Conservation (phyloP, 1,139 yeast species). For the Trichomonascaceae sp. region DNA sequence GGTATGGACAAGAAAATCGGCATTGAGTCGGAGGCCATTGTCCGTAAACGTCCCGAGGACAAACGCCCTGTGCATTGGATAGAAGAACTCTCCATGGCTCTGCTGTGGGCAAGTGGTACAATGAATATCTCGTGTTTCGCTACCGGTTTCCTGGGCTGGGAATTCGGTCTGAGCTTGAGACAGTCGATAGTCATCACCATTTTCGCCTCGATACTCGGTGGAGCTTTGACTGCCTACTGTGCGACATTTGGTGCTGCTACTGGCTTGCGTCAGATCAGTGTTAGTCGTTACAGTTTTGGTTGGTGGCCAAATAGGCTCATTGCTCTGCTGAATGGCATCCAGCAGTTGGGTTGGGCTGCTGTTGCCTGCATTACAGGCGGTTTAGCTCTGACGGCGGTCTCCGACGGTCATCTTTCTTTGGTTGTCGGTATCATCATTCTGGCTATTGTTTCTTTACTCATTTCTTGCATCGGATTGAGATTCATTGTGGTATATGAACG, state of each 20-base stretch:
- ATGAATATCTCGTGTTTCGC: constrained; percentile 11
- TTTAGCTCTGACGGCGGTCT: constrained; percentile 8
- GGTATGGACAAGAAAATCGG: constrained; percentile 6
- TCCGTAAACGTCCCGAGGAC: constrained; percentile 10
- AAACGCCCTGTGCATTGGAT: constrained; percentile 8
- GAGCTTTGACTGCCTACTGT: constrained; percentile 8
- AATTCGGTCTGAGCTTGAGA: constrained; percentile 2
- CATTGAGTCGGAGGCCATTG: constrained; percentile 10
- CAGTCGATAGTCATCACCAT: constrained; percentile 10
- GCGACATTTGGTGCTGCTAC: constrained; percentile 10
- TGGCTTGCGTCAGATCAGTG: constrained; percentile 8
- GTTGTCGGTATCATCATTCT: constrained; percentile 6
- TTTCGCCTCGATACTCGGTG: constrained; percentile 9
- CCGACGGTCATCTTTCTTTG: constrained; percentile 8
- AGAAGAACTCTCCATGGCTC: constrained; percentile 10
- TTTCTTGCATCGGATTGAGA: constrained; percentile 6
- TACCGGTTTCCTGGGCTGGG: constrained; percentile 10
- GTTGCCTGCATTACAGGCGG: constrained; percentile 9
- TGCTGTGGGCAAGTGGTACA: constrained; percentile 11
- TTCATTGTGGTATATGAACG: constrained; percentile 8
- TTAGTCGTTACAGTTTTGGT: constrained; percentile 8
- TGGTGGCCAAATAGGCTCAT: constrained; percentile 10
- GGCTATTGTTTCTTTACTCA: constrained; percentile 5
- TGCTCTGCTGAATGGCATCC: constrained; percentile 8
- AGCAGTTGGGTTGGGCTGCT: constrained; percentile 9